Percentiles rank a stretch among this genome's conserved stretches.
These are phyloP conservation scores for Penicillium crustosum DNA, from an alignment of 2,329 filamentous ascomycete species.

Conservation along the genomic window DNA sequence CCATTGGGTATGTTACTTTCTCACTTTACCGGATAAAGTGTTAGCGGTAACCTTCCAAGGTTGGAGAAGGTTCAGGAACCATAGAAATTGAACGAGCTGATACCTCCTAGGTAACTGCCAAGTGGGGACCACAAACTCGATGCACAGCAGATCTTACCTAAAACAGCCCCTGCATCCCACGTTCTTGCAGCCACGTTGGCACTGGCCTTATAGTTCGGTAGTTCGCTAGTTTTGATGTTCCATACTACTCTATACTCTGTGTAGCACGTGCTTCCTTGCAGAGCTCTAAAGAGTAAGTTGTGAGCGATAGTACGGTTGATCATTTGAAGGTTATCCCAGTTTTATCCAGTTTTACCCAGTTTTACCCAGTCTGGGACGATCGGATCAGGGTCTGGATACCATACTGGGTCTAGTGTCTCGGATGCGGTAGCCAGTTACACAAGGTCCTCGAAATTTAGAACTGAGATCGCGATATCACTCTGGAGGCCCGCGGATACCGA, in stretches of 20 bases:
- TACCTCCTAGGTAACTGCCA: not conserved
- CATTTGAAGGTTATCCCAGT: not conserved
- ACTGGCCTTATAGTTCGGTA: not conserved
- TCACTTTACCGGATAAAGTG: not conserved
- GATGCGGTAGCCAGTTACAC: not conserved
- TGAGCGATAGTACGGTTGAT: not conserved
- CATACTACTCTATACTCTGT: not conserved
- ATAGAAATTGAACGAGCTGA: not conserved
- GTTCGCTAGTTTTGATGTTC: not conserved
- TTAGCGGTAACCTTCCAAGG: not conserved
- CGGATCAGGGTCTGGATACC: slow-evolving; percentile 8
- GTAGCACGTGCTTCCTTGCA: not conserved
- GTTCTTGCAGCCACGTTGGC: slow-evolving; percentile 13
- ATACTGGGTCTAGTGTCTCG: slow-evolving; percentile 13
- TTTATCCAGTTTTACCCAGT: not conserved
- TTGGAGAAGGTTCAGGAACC: not conserved
- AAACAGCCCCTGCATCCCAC: slow-evolving; percentile 4
- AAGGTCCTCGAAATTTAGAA: slow-evolving; percentile 3
- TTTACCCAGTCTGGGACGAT: not conserved
- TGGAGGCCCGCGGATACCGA: slow-evolving; percentile 14
- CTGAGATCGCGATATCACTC: slow-evolving; percentile 3
- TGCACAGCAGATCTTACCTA: slow-evolving; percentile 22
- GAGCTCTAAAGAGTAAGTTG: not conserved
- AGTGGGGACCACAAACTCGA: slow-evolving; percentile 4
- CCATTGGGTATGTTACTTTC: slow-evolving; percentile 12